These are phyloP conservation scores for Drechslerella dactyloides DNA, from an alignment of 2,329 filamentous ascomycete species.

Conservation along the genomic window DNA sequence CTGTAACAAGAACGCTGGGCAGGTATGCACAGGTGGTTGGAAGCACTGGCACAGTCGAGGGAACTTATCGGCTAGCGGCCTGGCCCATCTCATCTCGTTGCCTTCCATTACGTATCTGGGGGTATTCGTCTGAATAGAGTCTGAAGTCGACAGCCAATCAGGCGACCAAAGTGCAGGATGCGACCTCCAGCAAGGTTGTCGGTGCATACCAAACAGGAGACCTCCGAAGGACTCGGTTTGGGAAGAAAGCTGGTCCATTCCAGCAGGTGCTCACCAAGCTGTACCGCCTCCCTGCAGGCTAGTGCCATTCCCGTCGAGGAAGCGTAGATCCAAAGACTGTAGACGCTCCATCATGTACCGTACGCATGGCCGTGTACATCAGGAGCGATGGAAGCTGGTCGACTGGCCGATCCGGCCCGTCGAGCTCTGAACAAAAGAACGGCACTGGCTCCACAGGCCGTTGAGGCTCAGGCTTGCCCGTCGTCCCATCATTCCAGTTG, in stretches of 20 bases:
- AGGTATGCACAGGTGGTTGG: background rate
- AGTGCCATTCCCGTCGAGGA: too few species aligned
- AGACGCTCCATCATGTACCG: too few species aligned
- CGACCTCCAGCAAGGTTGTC: too few species aligned
- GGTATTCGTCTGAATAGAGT: constrained; percentile 16
- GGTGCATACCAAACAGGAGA: too few species aligned
- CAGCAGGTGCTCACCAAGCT: too few species aligned
- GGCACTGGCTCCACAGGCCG: constrained; percentile 12
- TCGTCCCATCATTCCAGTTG: constrained; percentile 33
- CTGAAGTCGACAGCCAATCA: constrained; percentile 36
- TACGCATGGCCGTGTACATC: constrained; percentile 9
- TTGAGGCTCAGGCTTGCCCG: constrained; percentile 1
- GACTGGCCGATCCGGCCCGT: background rate
- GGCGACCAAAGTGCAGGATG: background rate
- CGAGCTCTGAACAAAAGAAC: constrained; percentile 13
- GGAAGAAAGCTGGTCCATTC: background rate
- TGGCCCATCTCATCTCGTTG: constrained; percentile 40
- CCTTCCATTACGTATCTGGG: constrained; percentile 20
- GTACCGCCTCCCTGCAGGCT: too few species aligned
- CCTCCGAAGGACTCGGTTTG: too few species aligned
- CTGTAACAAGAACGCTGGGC: background rate
- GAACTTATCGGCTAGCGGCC: constrained; percentile 31
- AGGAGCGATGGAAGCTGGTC: constrained; percentile 16
- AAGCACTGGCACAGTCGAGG: background rate
- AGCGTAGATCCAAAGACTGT: too few species aligned